phyloP scores from a whole-genome alignment of 1,139 yeast species.

The Suhomyces atakaporum region DNA sequence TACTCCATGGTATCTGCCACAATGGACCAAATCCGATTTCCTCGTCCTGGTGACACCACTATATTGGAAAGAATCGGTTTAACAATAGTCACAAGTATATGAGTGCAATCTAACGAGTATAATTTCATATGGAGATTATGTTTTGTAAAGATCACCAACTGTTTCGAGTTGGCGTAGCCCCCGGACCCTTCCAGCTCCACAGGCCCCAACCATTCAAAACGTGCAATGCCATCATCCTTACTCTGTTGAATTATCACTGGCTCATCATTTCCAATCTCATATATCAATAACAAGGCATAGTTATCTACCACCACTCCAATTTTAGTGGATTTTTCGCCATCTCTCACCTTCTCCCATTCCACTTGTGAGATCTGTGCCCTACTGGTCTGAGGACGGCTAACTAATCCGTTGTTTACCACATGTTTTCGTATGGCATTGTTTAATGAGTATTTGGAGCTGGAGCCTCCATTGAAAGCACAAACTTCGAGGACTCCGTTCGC shows the following conservation, averaged over 20 bases:
- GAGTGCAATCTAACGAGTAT: constrained; percentile 43
- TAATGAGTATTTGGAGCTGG: constrained; percentile 7
- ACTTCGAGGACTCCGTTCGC: constrained; percentile 7
- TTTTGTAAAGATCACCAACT: constrained; percentile 35
- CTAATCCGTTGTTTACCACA: constrained; percentile 6
- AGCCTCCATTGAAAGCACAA: constrained; percentile 1
- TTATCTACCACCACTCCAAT: constrained; percentile 29
- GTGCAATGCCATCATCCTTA: constrained; percentile 31
- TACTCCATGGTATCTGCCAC: constrained; percentile 19
- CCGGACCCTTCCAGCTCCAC: constrained; percentile 17
- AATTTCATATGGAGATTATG: constrained; percentile 31
- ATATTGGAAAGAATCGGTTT: constrained; percentile 28
- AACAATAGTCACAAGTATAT: constrained; percentile 32
- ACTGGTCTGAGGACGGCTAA: constrained; percentile 4
- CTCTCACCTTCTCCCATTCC: constrained; percentile 31
- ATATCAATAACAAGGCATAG: constrained; percentile 25
- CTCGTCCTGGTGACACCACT: constrained; percentile 20
- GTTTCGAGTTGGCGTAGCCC: constrained; percentile 37
- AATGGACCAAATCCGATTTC: constrained; percentile 33
- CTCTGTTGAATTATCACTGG: constrained; percentile 37
- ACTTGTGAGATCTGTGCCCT: constrained; percentile 17
- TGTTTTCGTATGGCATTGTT: constrained; percentile 8
- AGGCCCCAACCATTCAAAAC: constrained; percentile 40
- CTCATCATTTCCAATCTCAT: constrained; percentile 21
- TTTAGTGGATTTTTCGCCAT: constrained; percentile 22